Evolutionary conservation across 1,139 yeast genomes (phyloP), one percentile per base, ranked within the genome.

Genomic region (Kurtzmaniella quercitrusa): DNA sequence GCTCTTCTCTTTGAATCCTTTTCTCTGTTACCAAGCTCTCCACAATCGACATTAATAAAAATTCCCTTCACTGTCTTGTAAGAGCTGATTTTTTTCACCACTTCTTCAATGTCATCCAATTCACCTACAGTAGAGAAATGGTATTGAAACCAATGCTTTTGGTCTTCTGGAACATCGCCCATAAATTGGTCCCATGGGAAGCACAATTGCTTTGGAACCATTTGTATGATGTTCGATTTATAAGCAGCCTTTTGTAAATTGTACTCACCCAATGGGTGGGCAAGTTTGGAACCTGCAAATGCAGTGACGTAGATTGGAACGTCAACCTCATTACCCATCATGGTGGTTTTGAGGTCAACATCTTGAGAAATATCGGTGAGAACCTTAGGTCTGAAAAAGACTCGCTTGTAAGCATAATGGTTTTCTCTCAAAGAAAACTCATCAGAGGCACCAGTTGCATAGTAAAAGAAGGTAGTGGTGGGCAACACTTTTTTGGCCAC

Each of bases 141-240:
- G 40, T 87, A 65, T 63, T 87, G 95, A 60, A 77, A 79, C 95
- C 95, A 87, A 54, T 84, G 87, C 10, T 79, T 66, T 38, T 62
- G 81, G 34, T 55, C 59, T n/a, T 63, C 68, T 3, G 55, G 47
- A 66, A 82, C 49, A 64, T 73, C 43, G 65, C 63, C 72, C 9
- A 77, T 71, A 47, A 82, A 78, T 49, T 82, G 86, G 42, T 77
- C 79, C 44, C 80, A 66, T n/a, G 82, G 71, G 56, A 79, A 79
- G 5, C 86, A 79, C 2, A 87, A 80, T 50, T 80, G 66, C 37
- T 83, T 80, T 17, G 88, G 81, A 44, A 83, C 72, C 87, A 83
- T 82, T 57, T 83, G 89, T 27, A 80, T 69, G 41, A 80, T 71
- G 19, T 76, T 77, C 47, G 76, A 79, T 40, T 68, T 67, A 31